Conservation (phyloP, 768 basidiomycete species). For the Pilatotrama ljubarskyi region DNA sequence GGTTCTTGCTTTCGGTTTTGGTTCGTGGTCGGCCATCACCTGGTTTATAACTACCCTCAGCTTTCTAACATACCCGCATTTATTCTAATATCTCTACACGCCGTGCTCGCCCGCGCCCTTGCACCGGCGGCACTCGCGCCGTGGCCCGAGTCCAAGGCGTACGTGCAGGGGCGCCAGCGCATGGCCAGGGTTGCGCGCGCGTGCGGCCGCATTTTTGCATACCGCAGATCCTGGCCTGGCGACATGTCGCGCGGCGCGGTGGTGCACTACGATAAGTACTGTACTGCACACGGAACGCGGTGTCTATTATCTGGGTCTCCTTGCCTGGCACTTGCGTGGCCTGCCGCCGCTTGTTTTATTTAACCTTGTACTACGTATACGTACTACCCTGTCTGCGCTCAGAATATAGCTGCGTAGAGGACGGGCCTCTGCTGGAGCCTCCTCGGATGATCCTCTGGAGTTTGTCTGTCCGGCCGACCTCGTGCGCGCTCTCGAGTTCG, state of each 20-base stretch:
- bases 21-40: too few relatives aligned
- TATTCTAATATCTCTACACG: slow-evolving; percentile 13
- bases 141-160: neutral
- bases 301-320: neutral
- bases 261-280: neutral
- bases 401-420: too few relatives aligned
- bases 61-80: slow-evolving; percentile 12
- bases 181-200: neutral
- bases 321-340: neutral
- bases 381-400: too few relatives aligned
- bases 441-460: slow-evolving; percentile 11
- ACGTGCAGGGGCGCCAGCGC: neutral
- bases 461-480: neutral
- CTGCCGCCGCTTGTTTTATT: slow-evolving; percentile 10
- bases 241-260: neutral
- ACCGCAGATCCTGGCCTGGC: neutral
- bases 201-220: neutral
- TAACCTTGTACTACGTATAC: slow-evolving; percentile 1
- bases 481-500: too few relatives aligned
- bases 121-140: neutral
- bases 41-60: slow-evolving; percentile 1
- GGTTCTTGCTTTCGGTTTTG: neutral
- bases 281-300: slow-evolving; percentile 3
- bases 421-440: slow-evolving; percentile 11
- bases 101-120: neutral